Base-by-base conservation (phyloP, 306 rosid genomes). In the Prunus mume region DNA sequence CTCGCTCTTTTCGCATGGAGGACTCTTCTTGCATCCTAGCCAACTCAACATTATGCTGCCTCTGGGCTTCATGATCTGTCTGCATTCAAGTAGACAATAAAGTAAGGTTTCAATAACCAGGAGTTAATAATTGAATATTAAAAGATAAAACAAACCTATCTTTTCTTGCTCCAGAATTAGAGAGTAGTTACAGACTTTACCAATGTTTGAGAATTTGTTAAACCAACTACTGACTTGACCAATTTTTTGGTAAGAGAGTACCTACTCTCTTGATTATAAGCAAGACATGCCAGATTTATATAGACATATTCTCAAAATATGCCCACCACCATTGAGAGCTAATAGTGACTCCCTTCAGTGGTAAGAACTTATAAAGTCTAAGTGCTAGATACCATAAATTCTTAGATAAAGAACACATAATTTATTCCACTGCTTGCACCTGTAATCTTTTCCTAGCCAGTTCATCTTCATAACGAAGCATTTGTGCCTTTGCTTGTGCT, bases 11-110 rank as follows among this genome's bases (percentile, higher is more conserved):
- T 75, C 99, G 86, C 74, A 81, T 71, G 69, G 96, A 87, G 68
- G 98, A 93, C 46, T 88, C 80, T 87, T 96, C 99, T 91, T 96
- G 99, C 98, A 92, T 89, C 86, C 80, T 87, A 84, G 85, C 97
- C 86, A 96, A 84, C 72, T 96, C 99, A 85, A 87, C 90, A 79
- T 96, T 96, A 86, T 93, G 89, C 13, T 34, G 87, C 85, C 98
- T 90, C 83, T 93, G 98, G 72, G 88, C 83, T 86, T 93, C 97
- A 80, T 93, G 97, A 73, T 93, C 96, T 76, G 91, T 76, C 99
- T 96, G 87, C 69, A 69, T 77, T 81, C 51, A 68, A 32, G 50
- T 47, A 74, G 73, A 47, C 58, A 76, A 66, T 20, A 79, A 65
- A 50, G 47, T 77, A 18, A 10, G 46, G 34, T 38, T 72, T 57